Evolutionary conservation across 257 asterid genomes (phyloP).

Genomic region (Parsonsia alboflavescens): DNA sequence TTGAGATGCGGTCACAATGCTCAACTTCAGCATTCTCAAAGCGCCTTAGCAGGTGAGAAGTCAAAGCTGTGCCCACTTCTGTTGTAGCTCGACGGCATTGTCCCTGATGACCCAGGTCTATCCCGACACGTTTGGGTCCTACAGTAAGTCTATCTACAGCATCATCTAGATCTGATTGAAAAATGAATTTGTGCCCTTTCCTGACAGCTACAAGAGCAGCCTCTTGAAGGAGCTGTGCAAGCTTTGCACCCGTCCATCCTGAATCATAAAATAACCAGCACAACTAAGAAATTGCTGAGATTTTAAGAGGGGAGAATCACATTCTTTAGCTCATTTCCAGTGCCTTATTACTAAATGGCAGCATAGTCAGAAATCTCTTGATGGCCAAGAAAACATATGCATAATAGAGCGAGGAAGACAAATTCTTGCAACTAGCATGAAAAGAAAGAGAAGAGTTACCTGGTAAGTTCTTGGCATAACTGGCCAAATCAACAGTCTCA

Average conservation of each 20-base stretch:
- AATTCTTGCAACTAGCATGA: neutral
- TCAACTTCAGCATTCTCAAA: slow-evolving; percentile 79
- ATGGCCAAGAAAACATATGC: slow-evolving; percentile 2
- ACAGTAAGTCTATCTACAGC: slow-evolving; percentile 98
- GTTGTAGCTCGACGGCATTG: slow-evolving; percentile 89
- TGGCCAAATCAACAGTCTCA: slow-evolving; percentile 68
- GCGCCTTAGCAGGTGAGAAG: slow-evolving; percentile 78
- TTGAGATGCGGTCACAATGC: slow-evolving; percentile 84
- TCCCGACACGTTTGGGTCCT: slow-evolving; percentile 79
- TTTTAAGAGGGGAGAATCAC: neutral
- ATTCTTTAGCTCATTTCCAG: neutral
- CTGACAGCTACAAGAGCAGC: slow-evolving; percentile 99
- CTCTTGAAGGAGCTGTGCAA: slow-evolving; percentile 98
- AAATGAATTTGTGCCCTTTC: slow-evolving; percentile 68
- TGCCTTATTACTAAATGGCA: neutral
- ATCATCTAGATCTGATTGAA: slow-evolving; percentile 80
- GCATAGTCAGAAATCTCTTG: neutral
- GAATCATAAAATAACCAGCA: slow-evolving; percentile 16
- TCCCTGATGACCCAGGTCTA: slow-evolving; percentile 84
- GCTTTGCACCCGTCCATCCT: slow-evolving; percentile 98
- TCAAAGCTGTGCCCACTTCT: slow-evolving; percentile 82
- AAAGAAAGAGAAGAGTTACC: slow-evolving; percentile 34
- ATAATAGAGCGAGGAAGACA: neutral
- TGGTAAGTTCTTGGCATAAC: slow-evolving; percentile 82
- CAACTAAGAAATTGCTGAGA: neutral